A percentile compares a stretch with the other conserved stretches of the same genome.
Conservation (phyloP, 345 rosid genomes). For the Syzygium grande region DNA sequence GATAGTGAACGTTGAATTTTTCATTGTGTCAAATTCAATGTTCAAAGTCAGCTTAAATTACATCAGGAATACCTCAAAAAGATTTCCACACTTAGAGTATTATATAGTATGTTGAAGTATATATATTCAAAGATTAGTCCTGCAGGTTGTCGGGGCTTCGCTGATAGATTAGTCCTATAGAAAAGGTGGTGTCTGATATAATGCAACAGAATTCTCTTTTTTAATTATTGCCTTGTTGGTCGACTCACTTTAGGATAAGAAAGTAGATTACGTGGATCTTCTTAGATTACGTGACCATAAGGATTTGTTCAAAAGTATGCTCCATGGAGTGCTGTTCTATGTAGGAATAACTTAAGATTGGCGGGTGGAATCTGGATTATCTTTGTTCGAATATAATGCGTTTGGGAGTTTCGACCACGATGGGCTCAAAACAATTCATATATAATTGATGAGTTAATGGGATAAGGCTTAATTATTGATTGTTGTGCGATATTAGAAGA, state of each 20-base stretch:
- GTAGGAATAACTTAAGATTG: background rate
- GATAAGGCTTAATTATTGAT: background rate
- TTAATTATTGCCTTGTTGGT: background rate
- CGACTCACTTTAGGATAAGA: background rate
- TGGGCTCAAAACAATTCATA: background rate
- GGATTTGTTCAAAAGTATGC: background rate
- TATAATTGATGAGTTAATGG: background rate
- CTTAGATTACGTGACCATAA: background rate
- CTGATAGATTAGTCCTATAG: background rate
- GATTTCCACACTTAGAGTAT: background rate
- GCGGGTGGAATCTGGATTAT: background rate
- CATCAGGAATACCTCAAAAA: background rate
- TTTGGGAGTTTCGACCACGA: background rate
- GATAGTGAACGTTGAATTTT: background rate
- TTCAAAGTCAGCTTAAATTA: background rate
- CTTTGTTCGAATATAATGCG: background rate
- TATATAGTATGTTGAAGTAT: background rate
- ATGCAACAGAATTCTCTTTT: background rate
- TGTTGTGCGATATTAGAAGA: background rate
- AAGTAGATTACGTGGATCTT: background rate
- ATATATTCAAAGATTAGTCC: background rate
- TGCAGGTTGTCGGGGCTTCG: background rate
- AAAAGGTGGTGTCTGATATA: background rate
- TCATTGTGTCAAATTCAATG: background rate
- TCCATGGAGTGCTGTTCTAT: background rate